Conservation (phyloP, 2,329 filamentous ascomycete genomes). For the Calonectria leucothoes region DNA sequence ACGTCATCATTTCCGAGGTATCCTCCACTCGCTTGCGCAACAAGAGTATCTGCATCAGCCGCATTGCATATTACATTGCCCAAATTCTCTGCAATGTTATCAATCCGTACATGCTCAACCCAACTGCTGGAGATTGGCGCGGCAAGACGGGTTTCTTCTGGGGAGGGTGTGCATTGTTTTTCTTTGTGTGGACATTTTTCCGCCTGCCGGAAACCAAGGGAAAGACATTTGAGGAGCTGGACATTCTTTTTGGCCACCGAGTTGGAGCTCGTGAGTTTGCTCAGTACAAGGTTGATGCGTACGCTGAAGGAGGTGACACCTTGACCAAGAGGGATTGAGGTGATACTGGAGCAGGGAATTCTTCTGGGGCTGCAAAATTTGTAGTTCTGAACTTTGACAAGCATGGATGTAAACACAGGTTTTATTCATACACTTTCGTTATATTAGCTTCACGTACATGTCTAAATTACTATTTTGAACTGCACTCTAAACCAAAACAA, state of each 20-base stretch:
- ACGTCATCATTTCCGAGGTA: slow-evolving; percentile 48
- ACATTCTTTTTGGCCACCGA: slow-evolving; percentile 44
- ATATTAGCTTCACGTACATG: too few species aligned
- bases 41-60: slow-evolving; percentile 46
- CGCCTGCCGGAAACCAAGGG: slow-evolving; percentile 42
- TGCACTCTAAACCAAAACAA: too few species aligned
- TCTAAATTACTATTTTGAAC: too few species aligned
- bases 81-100: slow-evolving; percentile 37
- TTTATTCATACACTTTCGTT: too few species aligned
- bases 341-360: too few species aligned
- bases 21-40: slow-evolving; percentile 48
- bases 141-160: slow-evolving; percentile 54
- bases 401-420: too few species aligned
- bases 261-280: slow-evolving; percentile 49
- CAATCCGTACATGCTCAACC: slow-evolving; percentile 42
- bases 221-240: slow-evolving; percentile 43
- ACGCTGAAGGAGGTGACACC: background rate
- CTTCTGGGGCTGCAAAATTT: too few species aligned
- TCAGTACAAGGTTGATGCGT: slow-evolving; percentile 22
- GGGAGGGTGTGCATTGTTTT: slow-evolving; percentile 46
- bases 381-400: too few species aligned
- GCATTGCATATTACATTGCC: slow-evolving; percentile 36
- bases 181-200: slow-evolving; percentile 39
- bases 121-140: slow-evolving; percentile 49
- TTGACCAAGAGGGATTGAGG: background rate